These are phyloP conservation scores for Blastobotrys niveus DNA, from an alignment of 1,139 yeast species.

Conservation along the genomic window DNA sequence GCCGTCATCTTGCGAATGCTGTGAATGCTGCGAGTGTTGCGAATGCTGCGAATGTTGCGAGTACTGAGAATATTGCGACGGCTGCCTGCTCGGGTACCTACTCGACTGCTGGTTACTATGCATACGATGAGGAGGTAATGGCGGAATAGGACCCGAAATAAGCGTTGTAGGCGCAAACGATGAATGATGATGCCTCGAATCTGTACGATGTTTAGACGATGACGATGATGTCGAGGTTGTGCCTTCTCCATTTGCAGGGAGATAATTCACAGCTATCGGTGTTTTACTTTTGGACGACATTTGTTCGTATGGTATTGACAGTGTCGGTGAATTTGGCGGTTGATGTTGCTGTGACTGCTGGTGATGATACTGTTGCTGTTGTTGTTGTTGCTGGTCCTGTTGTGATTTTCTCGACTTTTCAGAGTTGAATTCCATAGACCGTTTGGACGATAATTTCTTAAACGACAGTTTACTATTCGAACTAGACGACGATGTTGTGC, in stretches of 20 bases:
- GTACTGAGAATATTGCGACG: conserved; percentile 1
- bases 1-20: conserved; percentile 7
- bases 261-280: conserved; percentile 27
- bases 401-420: too few relatives aligned
- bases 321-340: conserved; percentile 1
- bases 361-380: neutral
- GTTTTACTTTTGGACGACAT: conserved; percentile 24
- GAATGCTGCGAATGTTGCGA: neutral
- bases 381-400: neutral
- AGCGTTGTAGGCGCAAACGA: conserved; percentile 22
- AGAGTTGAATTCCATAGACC: conserved; percentile 6
- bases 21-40: conserved; percentile 10
- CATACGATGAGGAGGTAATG: conserved; percentile 24
- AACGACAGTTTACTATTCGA: conserved; percentile 14
- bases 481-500: conserved; percentile 9
- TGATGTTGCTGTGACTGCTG: conserved; percentile 1
- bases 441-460: conserved; percentile 14
- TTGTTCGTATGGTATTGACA: conserved; percentile 25
- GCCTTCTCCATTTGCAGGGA: conserved; percentile 22
- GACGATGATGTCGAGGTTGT: conserved; percentile 8
- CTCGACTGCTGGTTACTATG: conserved; percentile 9
- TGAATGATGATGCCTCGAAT: neutral
- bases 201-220: neutral
- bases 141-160: conserved; percentile 29
- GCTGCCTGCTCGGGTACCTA: conserved; percentile 3